Evolutionary conservation across 352 stramenopile species (phyloP).

Genomic region (Pythium dissotocum): DNA sequence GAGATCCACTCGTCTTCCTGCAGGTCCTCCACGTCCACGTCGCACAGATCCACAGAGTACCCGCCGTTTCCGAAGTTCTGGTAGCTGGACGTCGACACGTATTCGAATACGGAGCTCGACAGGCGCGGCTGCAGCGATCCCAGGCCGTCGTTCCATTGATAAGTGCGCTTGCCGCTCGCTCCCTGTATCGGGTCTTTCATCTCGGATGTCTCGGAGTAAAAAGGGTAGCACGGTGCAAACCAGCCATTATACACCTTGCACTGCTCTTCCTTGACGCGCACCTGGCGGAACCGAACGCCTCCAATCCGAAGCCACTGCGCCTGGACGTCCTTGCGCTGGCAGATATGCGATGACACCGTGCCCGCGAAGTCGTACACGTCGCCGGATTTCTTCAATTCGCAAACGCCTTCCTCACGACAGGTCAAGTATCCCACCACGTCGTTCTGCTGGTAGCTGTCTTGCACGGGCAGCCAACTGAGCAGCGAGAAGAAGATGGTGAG

Average conservation of each 20-base stretch:
- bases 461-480: conserved; percentile 73
- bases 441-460: conserved; percentile 85
- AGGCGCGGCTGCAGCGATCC: conserved; percentile 57
- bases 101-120: conserved; percentile 54
- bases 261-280: conserved; percentile 75
- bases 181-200: conserved; percentile 51
- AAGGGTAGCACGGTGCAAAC: conserved; percentile 72
- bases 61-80: conserved; percentile 66
- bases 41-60: conserved; percentile 76
- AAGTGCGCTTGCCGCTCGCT: conserved; percentile 39
- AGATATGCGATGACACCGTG: conserved; percentile 55
- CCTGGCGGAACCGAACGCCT: conserved; percentile 79
- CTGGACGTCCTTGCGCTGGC: conserved; percentile 48
- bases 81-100: conserved; percentile 33
- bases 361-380: conserved; percentile 81
- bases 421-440: conserved; percentile 78
- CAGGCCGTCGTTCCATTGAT: conserved; percentile 69
- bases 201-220: conserved; percentile 54
- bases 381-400: conserved; percentile 69
- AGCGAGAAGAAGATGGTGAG: conserved; percentile 77
- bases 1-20: conserved; percentile 75
- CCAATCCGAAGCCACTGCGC: conserved; percentile 78
- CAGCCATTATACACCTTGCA: conserved; percentile 66
- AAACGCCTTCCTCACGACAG: conserved; percentile 79
- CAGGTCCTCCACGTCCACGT: conserved; percentile 58